A percentile compares a stretch with the other conserved stretches of the same genome.
Conservation (phyloP, 305 asterid genomes). For the Stenogyne calaminthoides region DNA sequence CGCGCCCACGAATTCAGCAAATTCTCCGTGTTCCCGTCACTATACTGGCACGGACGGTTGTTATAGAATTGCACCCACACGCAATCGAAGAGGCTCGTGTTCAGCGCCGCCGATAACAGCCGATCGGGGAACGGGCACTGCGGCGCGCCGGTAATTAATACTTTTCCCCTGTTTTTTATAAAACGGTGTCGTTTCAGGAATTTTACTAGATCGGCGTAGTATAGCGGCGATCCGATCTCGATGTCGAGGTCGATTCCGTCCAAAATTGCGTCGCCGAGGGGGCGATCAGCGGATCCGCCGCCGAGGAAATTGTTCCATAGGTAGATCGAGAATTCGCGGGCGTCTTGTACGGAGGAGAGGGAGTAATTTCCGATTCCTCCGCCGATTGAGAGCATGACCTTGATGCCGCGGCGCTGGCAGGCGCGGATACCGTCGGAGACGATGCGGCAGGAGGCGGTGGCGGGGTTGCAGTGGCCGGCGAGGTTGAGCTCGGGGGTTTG, state of each 20-base stretch:
- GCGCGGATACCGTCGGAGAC: too few relatives aligned
- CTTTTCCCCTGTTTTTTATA: conserved; percentile 22
- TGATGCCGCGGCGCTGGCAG: conserved; percentile 34
- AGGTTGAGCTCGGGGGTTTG: conserved; percentile 34
- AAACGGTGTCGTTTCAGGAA: too few relatives aligned
- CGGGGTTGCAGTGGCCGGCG: conserved; percentile 38
- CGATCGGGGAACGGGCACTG: conserved; percentile 42
- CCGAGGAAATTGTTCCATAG: conserved; percentile 41
- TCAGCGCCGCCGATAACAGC: neutral
- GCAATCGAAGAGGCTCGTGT: too few relatives aligned
- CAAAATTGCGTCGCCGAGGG: conserved; percentile 33
- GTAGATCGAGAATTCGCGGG: conserved; percentile 34
- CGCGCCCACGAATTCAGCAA: too few relatives aligned
- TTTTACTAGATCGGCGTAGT: too few relatives aligned
- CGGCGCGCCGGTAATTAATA: conserved; percentile 36
- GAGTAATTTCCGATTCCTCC: conserved; percentile 36
- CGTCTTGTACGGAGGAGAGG: conserved; percentile 35
- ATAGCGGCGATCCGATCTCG: conserved; percentile 29
- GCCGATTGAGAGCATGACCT: conserved; percentile 39
- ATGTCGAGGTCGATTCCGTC: conserved; percentile 42
- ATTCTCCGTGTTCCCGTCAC: too few relatives aligned
- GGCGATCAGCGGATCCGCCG: conserved; percentile 30
- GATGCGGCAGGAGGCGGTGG: too few relatives aligned
- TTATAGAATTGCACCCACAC: too few relatives aligned
- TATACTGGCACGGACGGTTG: too few relatives aligned